Base-by-base conservation (phyloP, 306 rosid species). In the Mimosa pudica region DNA sequence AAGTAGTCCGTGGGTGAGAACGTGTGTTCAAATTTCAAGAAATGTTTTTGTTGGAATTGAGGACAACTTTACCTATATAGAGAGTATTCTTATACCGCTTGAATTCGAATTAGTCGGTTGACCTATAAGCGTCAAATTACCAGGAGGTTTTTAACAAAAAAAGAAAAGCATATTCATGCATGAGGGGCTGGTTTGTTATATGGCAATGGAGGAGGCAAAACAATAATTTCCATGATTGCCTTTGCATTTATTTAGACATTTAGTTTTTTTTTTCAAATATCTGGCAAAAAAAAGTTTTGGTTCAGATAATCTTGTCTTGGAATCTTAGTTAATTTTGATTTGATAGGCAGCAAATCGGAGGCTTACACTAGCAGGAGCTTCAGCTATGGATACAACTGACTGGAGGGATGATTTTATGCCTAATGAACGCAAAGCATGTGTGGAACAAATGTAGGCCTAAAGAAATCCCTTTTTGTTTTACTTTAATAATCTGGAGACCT, bases 211-310 rank as follows among this genome's bases (percentile, higher is more conserved):
- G 2, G 17, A 33, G 18, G 69, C 8, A 63, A 63, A 33, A 32
- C 44, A 11, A 63, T 63, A 63, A 63, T 33, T 63, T 63, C 69
- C 18, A 33, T 63, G 69, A 62, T 62, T 63, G n/a, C 41, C 69
- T 33, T 12, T 32, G 44, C 38, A 63, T 63, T 32, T 42, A 33
- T 38, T 12, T 63, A 32, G 30, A 24, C 30, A 24, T 24, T 24
- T 24, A 24, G 30, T 24, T 24, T 24, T 24, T 24, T 24, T 24
- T 24, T 24, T 24, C 30, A 24, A 24, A 24, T 24, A 24, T 24
- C 30, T 24, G 30, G 30, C 30, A 24, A 24, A 24, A 24, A 24
- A 24, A 24, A 24, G 46, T 16, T 67, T 17, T 42, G 51, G 20
- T 41, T 44, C 46, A 44, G 30, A 10, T 61, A 10, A 20, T 24